A percentile compares a stretch with the other conserved stretches of the same genome.
Evolutionary conservation across 306 rosid genomes (phyloP).

Genomic region (Arachis hypogaea): DNA sequence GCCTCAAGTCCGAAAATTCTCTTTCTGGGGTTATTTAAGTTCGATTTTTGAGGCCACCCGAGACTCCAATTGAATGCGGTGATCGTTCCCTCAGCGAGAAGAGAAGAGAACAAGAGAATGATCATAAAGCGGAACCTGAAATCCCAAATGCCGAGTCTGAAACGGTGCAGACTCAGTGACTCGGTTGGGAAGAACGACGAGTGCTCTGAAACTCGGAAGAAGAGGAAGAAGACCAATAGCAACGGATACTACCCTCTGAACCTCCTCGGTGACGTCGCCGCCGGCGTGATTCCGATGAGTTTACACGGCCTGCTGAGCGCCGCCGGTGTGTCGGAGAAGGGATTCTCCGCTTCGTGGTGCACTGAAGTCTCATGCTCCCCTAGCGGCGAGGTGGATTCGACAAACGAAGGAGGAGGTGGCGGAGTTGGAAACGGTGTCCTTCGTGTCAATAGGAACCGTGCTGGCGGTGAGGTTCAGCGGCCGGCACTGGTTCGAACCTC

Average conservation of each 20-base stretch:
- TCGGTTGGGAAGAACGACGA: constrained; percentile 79
- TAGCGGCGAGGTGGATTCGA: constrained; percentile 55
- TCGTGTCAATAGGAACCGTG: constrained; percentile 40
- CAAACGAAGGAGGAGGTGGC: constrained; percentile 28
- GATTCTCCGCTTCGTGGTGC: constrained; percentile 73
- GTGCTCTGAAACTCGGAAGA: constrained; percentile 62
- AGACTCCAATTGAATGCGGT: constrained; percentile 44
- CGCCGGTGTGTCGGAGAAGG: constrained; percentile 57
- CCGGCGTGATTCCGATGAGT: constrained; percentile 73
- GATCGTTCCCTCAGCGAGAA: constrained; percentile 28
- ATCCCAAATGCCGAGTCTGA: constrained; percentile 98
- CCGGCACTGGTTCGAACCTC: constrained; percentile 93
- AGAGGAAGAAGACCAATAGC: constrained; percentile 65
- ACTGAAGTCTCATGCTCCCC: constrained; percentile 61
- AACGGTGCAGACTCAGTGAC: constrained; percentile 74
- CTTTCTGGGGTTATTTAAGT: constrained; percentile 27
- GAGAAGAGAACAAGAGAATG: constrained; percentile 46
- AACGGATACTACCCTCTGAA: constrained; percentile 80
- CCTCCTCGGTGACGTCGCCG: constrained; percentile 87
- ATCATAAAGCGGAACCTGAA: constrained; percentile 92
- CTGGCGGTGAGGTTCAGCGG: constrained; percentile 58
- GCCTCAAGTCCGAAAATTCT: constrained; percentile 27
- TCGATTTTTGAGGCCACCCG: constrained; percentile 35
- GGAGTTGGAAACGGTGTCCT: constrained; percentile 28
- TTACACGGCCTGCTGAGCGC: constrained; percentile 65